phyloP scores from a whole-genome alignment of 352 stramenopile genomes.

The Pythium monospermum region DNA sequence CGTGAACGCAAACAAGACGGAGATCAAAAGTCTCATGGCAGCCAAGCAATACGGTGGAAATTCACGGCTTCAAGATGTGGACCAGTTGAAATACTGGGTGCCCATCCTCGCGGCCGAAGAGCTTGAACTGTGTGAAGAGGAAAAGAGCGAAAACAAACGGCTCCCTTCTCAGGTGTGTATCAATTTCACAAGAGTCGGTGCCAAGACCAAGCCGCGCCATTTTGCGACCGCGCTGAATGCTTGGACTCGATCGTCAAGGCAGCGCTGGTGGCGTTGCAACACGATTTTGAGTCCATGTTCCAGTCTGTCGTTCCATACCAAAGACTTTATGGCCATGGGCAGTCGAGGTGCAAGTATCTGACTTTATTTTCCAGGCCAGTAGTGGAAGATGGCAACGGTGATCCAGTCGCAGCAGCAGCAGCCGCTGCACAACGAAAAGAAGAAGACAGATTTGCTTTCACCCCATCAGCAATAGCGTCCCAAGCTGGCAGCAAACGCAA shows the following conservation, averaged over 20 bases:
- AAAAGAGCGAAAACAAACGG: slow-evolving; percentile 70
- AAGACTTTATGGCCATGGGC: slow-evolving; percentile 60
- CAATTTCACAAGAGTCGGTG: slow-evolving; percentile 38
- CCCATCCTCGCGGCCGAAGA: slow-evolving; percentile 69
- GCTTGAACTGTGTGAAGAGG: slow-evolving; percentile 68
- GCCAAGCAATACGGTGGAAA: slow-evolving; percentile 80
- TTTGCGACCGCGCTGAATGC: slow-evolving; percentile 55
- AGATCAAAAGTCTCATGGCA: slow-evolving; percentile 60
- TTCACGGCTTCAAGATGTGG: slow-evolving; percentile 35
- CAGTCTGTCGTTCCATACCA: slow-evolving; percentile 56
- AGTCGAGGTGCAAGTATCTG: slow-evolving; percentile 42
- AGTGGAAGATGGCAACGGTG: slow-evolving; percentile 21
- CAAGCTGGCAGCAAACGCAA: too few relatives aligned
- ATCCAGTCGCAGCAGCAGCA: slow-evolving; percentile 7
- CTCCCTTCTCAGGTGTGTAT: slow-evolving; percentile 61
- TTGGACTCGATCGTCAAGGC: slow-evolving; percentile 45
- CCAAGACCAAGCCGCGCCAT: slow-evolving; percentile 46
- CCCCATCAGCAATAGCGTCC: too few relatives aligned
- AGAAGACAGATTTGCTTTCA: not conserved
- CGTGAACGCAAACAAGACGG: slow-evolving; percentile 62
- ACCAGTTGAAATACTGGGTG: slow-evolving; percentile 75
- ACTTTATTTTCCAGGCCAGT: slow-evolving; percentile 75
- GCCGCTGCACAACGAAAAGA: slow-evolving; percentile 3
- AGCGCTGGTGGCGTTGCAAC: slow-evolving; percentile 44
- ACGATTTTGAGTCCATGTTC: slow-evolving; percentile 48